Percentiles rank a stretch among this genome's conserved stretches.
Conservation (phyloP, 768 basidiomycete genomes). For the Hericium alpestre region DNA sequence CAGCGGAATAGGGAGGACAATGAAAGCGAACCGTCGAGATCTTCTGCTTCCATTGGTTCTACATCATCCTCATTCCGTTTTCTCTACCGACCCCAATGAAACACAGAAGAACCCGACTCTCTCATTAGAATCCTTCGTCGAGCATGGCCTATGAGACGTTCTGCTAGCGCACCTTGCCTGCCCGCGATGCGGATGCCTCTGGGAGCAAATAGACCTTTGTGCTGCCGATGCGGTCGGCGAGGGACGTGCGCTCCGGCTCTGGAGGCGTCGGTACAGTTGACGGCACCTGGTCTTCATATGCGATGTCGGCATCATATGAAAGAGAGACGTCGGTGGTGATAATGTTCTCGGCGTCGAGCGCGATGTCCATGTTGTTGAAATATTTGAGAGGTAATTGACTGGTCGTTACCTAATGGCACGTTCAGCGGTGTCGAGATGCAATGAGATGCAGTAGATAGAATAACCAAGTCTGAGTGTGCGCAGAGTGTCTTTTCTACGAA, state of each 20-base stretch:
- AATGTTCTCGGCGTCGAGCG: background rate
- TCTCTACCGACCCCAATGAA: slow-evolving; percentile 22
- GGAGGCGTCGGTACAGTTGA: slow-evolving; percentile 7
- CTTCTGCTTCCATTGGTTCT: slow-evolving; percentile 18
- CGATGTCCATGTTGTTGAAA: background rate
- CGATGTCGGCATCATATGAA: slow-evolving; percentile 45
- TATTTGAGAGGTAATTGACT: background rate
- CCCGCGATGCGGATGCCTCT: slow-evolving; percentile 48
- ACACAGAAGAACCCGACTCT: slow-evolving; percentile 5
- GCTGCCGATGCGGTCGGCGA: slow-evolving; percentile 60
- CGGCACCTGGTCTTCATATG: slow-evolving; percentile 48
- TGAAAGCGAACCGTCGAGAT: slow-evolving; percentile 11
- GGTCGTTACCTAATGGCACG: background rate
- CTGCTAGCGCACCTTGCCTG: slow-evolving; percentile 64
- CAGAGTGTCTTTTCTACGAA: no score
- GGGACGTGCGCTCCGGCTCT: slow-evolving; percentile 16
- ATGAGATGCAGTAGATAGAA: no score
- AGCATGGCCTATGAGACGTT: slow-evolving; percentile 23
- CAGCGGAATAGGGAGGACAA: background rate
- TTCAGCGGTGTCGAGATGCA: no score
- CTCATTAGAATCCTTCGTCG: slow-evolving; percentile 36
- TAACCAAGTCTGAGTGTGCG: no score
- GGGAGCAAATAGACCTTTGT: slow-evolving; percentile 71
- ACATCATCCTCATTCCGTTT: slow-evolving; percentile 37
- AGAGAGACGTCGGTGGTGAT: slow-evolving; percentile 16